Percentiles rank a stretch among this genome's conserved stretches.
Evolutionary conservation across 2,329 filamentous ascomycete species (phyloP).

Genomic region (Colletotrichum musae): DNA sequence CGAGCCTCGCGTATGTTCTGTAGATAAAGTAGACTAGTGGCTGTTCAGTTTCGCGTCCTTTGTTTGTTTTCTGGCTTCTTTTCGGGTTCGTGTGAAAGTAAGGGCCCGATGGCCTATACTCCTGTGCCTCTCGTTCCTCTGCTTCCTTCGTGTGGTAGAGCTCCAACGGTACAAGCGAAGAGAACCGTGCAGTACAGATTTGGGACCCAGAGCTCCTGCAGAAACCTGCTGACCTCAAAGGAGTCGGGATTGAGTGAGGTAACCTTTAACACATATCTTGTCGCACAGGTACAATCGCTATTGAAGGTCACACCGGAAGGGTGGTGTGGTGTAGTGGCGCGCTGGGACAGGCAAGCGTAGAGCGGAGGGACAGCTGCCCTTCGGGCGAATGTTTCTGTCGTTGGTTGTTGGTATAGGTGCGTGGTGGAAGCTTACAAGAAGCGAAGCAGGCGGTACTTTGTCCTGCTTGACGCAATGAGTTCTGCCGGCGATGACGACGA

Average conservation of each 20-base stretch:
- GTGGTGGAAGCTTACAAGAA: not conserved
- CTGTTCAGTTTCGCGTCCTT: slow-evolving; percentile 10
- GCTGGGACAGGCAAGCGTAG: slow-evolving; percentile 39
- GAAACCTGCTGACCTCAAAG: slow-evolving; percentile 88
- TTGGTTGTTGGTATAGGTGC: not conserved
- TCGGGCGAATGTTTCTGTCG: not conserved
- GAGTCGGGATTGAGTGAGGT: slow-evolving; percentile 60
- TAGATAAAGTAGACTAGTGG: not conserved
- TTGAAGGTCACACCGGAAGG: slow-evolving; percentile 28
- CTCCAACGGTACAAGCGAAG: slow-evolving; percentile 19
- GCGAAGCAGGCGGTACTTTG: slow-evolving; percentile 10
- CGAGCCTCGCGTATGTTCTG: not conserved
- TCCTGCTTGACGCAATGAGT: slow-evolving; percentile 5
- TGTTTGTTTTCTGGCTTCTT: not conserved
- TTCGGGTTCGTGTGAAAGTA: slow-evolving; percentile 20
- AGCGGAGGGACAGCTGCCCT: not conserved
- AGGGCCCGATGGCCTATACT: slow-evolving; percentile 20
- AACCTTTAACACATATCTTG: slow-evolving; percentile 41
- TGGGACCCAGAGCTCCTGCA: slow-evolving; percentile 73
- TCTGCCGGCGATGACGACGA: slow-evolving; percentile 6
- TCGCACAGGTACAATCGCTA: not conserved
- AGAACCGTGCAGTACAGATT: slow-evolving; percentile 34
- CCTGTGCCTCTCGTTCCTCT: not conserved
- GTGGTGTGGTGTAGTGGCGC: slow-evolving; percentile 50
- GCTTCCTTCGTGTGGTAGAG: slow-evolving; percentile 14